Conservation (phyloP, 305 asterid species). For the Petunia hybrid region DNA sequence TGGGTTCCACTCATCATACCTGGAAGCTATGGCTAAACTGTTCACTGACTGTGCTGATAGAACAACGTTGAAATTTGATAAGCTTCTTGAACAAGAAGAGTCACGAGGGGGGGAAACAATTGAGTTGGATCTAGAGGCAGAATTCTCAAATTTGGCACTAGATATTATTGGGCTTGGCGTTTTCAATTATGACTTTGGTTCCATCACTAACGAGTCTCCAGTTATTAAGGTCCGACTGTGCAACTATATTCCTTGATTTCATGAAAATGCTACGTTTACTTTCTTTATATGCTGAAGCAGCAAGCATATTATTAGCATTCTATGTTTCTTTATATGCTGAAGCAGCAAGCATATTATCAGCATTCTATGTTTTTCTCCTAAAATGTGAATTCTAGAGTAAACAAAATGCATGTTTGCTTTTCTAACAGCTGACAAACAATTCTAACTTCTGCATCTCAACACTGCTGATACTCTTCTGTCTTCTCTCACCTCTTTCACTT, state of each 20-base stretch:
- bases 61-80: constrained; percentile 67
- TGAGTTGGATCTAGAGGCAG: constrained; percentile 92
- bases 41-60: constrained; percentile 81
- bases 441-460: background rate
- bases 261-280: constrained; percentile 15
- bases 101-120: constrained; percentile 56
- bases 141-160: constrained; percentile 90
- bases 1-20: constrained; percentile 84
- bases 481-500: constrained; percentile 23
- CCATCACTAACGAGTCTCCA: constrained; percentile 94
- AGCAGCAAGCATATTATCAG: background rate
- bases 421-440: constrained; percentile 16
- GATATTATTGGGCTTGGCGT: constrained; percentile 96
- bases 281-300: constrained; percentile 5
- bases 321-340: background rate
- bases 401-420: background rate
- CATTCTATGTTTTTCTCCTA: constrained; percentile 17
- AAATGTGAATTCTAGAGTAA: background rate
- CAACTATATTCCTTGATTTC: constrained; percentile 29
- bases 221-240: constrained; percentile 72
- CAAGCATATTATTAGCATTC: background rate
- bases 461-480: constrained; percentile 12
- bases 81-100: constrained; percentile 65
- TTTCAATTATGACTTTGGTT: constrained; percentile 93
- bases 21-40: constrained; percentile 95